Evolutionary conservation across 1,139 yeast genomes (phyloP).

Genomic region (Pichia sp.): DNA sequence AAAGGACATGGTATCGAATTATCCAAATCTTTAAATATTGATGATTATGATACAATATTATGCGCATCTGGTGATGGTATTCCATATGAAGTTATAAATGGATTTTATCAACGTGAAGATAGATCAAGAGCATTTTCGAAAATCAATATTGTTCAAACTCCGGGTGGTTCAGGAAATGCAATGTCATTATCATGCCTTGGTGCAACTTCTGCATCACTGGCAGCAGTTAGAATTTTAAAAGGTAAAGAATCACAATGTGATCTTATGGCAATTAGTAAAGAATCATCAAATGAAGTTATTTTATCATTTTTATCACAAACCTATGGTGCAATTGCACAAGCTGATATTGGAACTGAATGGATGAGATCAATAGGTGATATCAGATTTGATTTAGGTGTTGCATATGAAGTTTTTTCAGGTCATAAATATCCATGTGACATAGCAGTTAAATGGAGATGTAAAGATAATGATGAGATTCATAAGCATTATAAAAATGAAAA

Average conservation of each 20-base stretch:
- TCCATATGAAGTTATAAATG: conserved; percentile 91
- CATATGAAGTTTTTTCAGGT: conserved; percentile 50
- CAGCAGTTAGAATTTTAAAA: conserved; percentile 69
- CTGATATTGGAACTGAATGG: conserved; percentile 90
- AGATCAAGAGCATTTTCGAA: conserved; percentile 58
- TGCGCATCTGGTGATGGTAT: conserved; percentile 97
- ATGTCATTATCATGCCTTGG: conserved; percentile 79
- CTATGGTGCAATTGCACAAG: conserved; percentile 87
- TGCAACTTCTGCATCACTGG: conserved; percentile 57
- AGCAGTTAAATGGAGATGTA: conserved; percentile 60
- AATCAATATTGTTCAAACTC: conserved; percentile 74
- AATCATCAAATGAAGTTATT: conserved; percentile 30
- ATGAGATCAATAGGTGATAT: conserved; percentile 83
- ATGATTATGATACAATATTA: conserved; percentile 68
- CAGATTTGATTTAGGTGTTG: conserved; percentile 80
- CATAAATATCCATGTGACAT: conserved; percentile 76
- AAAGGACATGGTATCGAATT: conserved; percentile 70
- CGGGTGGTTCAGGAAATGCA: conserved; percentile 96
- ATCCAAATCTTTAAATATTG: conserved; percentile 46
- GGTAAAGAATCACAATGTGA: conserved; percentile 63
- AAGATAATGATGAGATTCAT: conserved; percentile 46
- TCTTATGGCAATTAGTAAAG: conserved; percentile 58
- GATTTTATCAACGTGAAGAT: conserved; percentile 61
- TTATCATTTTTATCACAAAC: conserved; percentile 78
- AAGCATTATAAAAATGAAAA: conserved; percentile 42